Conservation (phyloP, 192 early-diverging fungal genomes). For the Mortierella claussenii region DNA sequence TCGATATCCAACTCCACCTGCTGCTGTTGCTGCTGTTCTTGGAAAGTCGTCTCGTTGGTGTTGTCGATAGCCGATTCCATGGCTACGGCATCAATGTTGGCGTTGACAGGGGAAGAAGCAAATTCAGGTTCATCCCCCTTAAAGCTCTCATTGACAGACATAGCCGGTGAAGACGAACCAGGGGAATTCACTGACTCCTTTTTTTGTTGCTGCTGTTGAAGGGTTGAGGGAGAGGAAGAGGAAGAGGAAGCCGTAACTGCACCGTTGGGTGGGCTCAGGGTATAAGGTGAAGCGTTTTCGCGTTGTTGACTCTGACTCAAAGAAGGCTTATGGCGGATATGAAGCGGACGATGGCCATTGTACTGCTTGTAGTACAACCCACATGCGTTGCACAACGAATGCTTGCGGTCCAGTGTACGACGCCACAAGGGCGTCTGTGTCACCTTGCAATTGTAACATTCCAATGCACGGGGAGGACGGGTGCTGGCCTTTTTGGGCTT, state of each 20-base stretch:
- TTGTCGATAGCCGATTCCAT: neutral
- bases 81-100: neutral
- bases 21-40: neutral
- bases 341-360: conserved; percentile 66
- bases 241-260: neutral
- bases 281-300: conserved; percentile 50
- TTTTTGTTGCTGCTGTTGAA: too few relatives aligned
- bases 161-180: conserved; percentile 19
- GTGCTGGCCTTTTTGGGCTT: conserved; percentile 54
- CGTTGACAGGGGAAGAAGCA: conserved; percentile 1
- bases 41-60: neutral
- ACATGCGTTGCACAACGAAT: conserved; percentile 90
- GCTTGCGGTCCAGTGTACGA: conserved; percentile 76
- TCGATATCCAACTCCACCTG: conserved; percentile 8
- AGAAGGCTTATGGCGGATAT: conserved; percentile 64
- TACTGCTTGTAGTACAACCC: conserved; percentile 75
- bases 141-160: conserved; percentile 29
- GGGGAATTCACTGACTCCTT: conserved; percentile 13
- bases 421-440: conserved; percentile 84
- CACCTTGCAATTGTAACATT: conserved; percentile 83
- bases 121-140: conserved; percentile 35
- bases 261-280: conserved; percentile 30
- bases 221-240: too few relatives aligned
- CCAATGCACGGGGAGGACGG: conserved; percentile 60
- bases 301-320: conserved; percentile 46